Conservation (phyloP, 163 green algal species). For the Scenedesmus sp. region DNA sequence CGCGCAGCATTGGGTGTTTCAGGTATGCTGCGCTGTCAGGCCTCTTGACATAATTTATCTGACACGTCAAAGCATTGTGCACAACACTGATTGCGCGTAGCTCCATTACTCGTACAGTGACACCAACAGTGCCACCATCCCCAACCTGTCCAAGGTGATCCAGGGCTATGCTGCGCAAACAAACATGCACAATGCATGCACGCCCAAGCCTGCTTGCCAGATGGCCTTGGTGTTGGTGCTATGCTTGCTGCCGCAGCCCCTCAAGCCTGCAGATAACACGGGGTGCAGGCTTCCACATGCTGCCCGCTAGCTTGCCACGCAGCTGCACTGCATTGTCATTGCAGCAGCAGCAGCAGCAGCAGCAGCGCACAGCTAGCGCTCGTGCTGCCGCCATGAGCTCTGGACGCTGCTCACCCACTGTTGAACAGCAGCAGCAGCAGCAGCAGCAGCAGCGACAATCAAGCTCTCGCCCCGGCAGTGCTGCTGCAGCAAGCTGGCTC, state of each 20-base stretch:
- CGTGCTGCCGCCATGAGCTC: not conserved
- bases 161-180: too few species aligned
- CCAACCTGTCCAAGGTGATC: too few species aligned
- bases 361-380: not conserved
- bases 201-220: too few species aligned
- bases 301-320: not conserved
- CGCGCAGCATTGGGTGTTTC: not conserved
- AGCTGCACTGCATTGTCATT: not conserved
- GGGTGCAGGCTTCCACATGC: not conserved
- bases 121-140: too few species aligned
- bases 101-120: too few species aligned
- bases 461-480: not conserved
- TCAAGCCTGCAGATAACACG: not conserved
- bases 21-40: not conserved
- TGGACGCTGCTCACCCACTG: not conserved
- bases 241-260: not conserved
- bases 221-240: not conserved
- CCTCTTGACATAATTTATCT: not conserved
- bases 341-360: not conserved
- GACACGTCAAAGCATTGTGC: too few species aligned
- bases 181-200: too few species aligned
- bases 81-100: too few species aligned
- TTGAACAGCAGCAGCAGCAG: conserved; percentile 1
- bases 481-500: not conserved
- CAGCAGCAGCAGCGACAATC: not conserved